A percentile compares a stretch with the other conserved stretches of the same genome.
phyloP scores from a whole-genome alignment of 768 basidiomycete genomes.

The Pisolithus orientalis region DNA sequence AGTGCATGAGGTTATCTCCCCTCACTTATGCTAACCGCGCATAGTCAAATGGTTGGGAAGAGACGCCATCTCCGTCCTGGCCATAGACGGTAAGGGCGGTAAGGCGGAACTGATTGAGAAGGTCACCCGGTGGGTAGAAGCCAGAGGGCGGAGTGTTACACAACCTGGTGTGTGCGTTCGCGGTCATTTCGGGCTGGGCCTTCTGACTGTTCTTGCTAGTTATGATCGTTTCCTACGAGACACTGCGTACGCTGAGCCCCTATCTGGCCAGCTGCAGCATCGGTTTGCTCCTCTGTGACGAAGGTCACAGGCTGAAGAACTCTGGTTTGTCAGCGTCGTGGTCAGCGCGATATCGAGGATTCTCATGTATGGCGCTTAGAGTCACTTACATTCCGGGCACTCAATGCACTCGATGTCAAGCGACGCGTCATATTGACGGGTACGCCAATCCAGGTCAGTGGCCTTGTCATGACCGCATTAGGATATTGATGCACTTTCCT shows the following conservation, averaged over 20 bases:
- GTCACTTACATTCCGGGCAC: conserved; percentile 78
- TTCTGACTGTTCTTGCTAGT: conserved; percentile 41
- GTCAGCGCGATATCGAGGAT: conserved; percentile 1
- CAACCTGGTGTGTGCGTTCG: conserved; percentile 62
- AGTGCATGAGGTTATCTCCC: neutral
- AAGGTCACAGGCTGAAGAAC: conserved; percentile 96
- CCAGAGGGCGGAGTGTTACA: conserved; percentile 82
- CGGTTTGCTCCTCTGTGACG: conserved; percentile 92
- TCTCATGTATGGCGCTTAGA: conserved; percentile 39
- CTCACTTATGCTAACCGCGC: neutral
- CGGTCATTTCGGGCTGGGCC: neutral
- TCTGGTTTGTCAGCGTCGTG: conserved; percentile 50
- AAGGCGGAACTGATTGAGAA: conserved; percentile 74
- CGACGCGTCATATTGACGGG: conserved; percentile 92
- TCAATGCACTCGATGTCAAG: conserved; percentile 78
- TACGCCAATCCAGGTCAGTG: conserved; percentile 77
- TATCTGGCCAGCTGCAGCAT: conserved; percentile 78
- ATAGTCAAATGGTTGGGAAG: conserved; percentile 94
- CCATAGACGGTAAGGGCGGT: conserved; percentile 88
- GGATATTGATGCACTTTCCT: neutral
- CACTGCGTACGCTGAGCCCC: conserved; percentile 71
- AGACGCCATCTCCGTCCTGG: conserved; percentile 73
- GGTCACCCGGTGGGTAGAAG: conserved; percentile 86
- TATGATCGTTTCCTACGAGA: conserved; percentile 99
- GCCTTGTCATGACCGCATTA: neutral